Percentiles rank a stretch among this genome's conserved stretches.
phyloP scores from a whole-genome alignment of 495 filamentous ascomycete species.

The Neurospora sp. region DNA sequence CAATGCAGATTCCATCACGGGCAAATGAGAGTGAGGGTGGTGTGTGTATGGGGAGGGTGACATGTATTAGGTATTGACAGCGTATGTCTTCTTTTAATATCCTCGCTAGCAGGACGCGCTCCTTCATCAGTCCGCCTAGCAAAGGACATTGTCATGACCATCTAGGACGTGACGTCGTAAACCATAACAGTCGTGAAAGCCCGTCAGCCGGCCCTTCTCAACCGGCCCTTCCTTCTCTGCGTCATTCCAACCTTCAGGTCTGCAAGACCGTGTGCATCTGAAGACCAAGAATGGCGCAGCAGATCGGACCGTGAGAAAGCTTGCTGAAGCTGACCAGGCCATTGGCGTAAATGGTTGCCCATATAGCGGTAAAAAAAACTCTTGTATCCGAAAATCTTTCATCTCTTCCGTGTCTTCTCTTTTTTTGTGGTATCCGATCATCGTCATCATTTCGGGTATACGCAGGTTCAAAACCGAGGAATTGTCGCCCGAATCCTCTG shows the following conservation, averaged over 20 bases:
- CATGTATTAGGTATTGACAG: slow-evolving; percentile 10
- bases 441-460: slow-evolving; percentile 18
- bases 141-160: slow-evolving; percentile 21
- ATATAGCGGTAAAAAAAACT: slow-evolving; percentile 21
- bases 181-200: slow-evolving; percentile 29
- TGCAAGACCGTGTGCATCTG: neutral
- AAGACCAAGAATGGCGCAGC: neutral
- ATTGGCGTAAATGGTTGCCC: slow-evolving; percentile 25
- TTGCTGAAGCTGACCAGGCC: slow-evolving; percentile 8
- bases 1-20: neutral
- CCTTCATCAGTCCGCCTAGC: slow-evolving; percentile 9
- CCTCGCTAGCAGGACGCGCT: neutral
- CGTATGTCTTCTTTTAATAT: slow-evolving; percentile 8
- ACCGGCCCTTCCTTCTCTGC: neutral
- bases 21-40: neutral
- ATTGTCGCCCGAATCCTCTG: neutral
- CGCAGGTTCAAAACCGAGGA: neutral
- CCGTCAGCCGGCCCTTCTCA: neutral
- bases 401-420: slow-evolving; percentile 10
- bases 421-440: slow-evolving; percentile 14
- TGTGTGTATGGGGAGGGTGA: neutral
- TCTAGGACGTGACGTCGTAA: slow-evolving; percentile 33
- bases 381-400: slow-evolving; percentile 22
- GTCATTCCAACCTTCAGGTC: neutral
- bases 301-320: neutral